Percentiles rank a stretch among this genome's conserved stretches.
phyloP scores from a whole-genome alignment of 257 asterid species.

The Salvia hispanica region DNA sequence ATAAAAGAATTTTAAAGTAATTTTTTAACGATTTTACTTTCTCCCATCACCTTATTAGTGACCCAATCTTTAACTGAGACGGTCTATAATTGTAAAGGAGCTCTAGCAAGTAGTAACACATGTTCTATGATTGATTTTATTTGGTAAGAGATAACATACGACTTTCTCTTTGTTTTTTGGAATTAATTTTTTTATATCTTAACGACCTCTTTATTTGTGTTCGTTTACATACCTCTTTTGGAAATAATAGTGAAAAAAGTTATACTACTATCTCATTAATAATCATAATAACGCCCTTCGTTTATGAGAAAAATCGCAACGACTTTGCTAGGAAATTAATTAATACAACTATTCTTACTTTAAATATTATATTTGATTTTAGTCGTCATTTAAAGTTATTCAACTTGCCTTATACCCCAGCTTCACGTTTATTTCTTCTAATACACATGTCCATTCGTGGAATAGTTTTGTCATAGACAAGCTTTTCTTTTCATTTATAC shows the following conservation, averaged over 20 bases:
- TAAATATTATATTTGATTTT: background rate
- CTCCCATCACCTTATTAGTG: too few relatives aligned
- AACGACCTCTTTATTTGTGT: background rate
- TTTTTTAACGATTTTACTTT: too few relatives aligned
- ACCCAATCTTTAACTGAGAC: too few relatives aligned
- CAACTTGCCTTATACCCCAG: too few relatives aligned
- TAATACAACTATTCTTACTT: background rate
- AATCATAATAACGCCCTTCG: too few relatives aligned
- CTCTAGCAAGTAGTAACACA: background rate
- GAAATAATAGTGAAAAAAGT: background rate
- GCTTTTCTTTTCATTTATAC: too few relatives aligned
- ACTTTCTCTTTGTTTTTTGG: background rate
- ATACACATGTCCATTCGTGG: too few relatives aligned
- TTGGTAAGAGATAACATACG: background rate
- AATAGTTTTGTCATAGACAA: too few relatives aligned
- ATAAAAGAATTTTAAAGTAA: too few relatives aligned
- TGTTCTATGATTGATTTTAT: constrained; percentile 1
- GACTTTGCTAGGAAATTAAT: constrained; percentile 4
- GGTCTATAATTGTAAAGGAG: background rate
- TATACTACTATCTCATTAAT: background rate
- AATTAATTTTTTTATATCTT: background rate
- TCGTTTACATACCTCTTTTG: background rate
- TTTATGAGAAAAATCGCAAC: background rate
- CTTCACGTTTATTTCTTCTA: too few relatives aligned
- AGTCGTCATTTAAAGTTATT: background rate